phyloP scores from a whole-genome alignment of 345 rosid species.

The Eutrema japonicum region DNA sequence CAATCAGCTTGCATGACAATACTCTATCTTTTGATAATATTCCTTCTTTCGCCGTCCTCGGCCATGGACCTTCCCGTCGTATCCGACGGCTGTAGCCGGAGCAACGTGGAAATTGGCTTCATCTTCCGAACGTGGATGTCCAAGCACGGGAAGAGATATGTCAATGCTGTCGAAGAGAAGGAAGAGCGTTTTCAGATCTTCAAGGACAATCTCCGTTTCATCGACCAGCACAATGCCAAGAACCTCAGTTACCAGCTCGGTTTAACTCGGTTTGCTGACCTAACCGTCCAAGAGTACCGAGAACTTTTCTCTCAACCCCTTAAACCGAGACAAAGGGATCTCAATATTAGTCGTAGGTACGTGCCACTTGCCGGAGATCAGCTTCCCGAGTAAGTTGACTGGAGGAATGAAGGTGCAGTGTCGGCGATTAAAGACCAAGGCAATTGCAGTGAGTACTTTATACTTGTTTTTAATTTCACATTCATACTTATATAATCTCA shows the following conservation, averaged over 20 bases:
- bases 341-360: slow-evolving; percentile 51
- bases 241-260: slow-evolving; percentile 64
- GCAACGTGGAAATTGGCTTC: slow-evolving; percentile 59
- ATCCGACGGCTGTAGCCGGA: slow-evolving; percentile 56
- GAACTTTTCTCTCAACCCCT: slow-evolving; percentile 49
- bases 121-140: slow-evolving; percentile 73
- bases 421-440: slow-evolving; percentile 73
- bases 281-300: slow-evolving; percentile 87
- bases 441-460: slow-evolving; percentile 58
- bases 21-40: slow-evolving; percentile 45
- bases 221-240: slow-evolving; percentile 74
- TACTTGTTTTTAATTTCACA: neutral
- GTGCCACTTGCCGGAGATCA: slow-evolving; percentile 55
- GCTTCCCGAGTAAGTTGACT: slow-evolving; percentile 69
- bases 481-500: neutral
- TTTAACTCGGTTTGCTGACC: slow-evolving; percentile 80
- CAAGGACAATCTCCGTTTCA: slow-evolving; percentile 74
- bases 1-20: slow-evolving; percentile 39
- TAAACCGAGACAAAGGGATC: slow-evolving; percentile 41
- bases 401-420: slow-evolving; percentile 85
- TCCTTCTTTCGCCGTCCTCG: slow-evolving; percentile 48
- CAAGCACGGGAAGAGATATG: slow-evolving; percentile 63
- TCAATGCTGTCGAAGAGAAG: slow-evolving; percentile 67
- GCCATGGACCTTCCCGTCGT: slow-evolving; percentile 65
- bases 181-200: slow-evolving; percentile 68